Percentiles rank a stretch among this genome's conserved stretches.
Conservation (phyloP, 2,329 filamentous ascomycete genomes). For the Penicillium sp. region DNA sequence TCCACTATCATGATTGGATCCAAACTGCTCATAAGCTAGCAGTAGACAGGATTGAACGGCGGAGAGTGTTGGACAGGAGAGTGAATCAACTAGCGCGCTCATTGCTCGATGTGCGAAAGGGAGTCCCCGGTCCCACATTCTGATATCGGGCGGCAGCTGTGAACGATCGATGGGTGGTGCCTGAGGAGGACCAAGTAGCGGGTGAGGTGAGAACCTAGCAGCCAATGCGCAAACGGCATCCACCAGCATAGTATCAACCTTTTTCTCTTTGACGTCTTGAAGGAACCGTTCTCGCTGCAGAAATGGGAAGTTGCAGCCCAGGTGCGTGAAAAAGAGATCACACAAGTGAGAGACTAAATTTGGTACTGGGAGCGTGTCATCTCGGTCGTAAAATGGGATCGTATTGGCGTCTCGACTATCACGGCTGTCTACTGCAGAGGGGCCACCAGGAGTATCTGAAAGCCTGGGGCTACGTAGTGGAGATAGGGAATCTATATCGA, state of each 20-base stretch:
- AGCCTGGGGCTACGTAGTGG: constrained; percentile 37
- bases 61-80: constrained; percentile 77
- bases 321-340: constrained; percentile 75
- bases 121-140: constrained; percentile 67
- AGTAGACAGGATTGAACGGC: constrained; percentile 81
- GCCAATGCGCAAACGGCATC: constrained; percentile 82
- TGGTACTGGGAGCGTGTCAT: constrained; percentile 68
- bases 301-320: constrained; percentile 86
- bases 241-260: constrained; percentile 78
- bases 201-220: constrained; percentile 71
- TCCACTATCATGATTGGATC: constrained; percentile 82
- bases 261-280: constrained; percentile 74
- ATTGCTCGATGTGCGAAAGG: constrained; percentile 80
- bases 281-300: constrained; percentile 71
- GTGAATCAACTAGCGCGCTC: constrained; percentile 76
- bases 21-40: constrained; percentile 86
- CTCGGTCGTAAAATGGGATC: constrained; percentile 73
- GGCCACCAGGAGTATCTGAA: constrained; percentile 19
- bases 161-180: constrained; percentile 52
- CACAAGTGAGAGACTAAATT: constrained; percentile 74
- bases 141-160: constrained; percentile 32
- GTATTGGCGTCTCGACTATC: constrained; percentile 38
- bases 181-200: constrained; percentile 50
- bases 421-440: constrained; percentile 24
- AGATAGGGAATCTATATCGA: constrained; percentile 35